Evolutionary conservation across 2,329 filamentous ascomycete genomes (phyloP), one percentile per base, ranked within the genome.

Genomic region (Elsinoe australis): DNA sequence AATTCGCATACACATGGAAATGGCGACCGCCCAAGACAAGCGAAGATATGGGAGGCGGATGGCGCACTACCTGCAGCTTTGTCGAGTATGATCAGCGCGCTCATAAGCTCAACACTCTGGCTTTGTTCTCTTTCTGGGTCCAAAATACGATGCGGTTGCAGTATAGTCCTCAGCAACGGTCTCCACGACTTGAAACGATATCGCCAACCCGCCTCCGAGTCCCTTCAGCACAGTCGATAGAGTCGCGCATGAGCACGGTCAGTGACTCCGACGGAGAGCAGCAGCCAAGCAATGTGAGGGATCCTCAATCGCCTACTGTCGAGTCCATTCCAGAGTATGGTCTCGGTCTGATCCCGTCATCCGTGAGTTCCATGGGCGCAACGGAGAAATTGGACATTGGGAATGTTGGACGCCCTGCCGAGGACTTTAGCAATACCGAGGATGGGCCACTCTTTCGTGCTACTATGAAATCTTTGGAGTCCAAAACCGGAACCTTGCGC

Each of bases 31-130:
- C 92, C 29, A 94, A 87, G 71, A 61, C 71, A 10, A 69, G 71
- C 12, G 89, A 95, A 61, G 89, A 95, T 62, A 80, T 79, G 59
- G 86, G 85, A 22, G 87, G 88, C 50, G 92, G 92, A 35, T 98
- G 92, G 90, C 85, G 87, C 61, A 96, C 94, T 62, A 85, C 83
- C 58, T 96, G 92, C 73, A 95, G 87, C 64, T 95, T 98, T 67
- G 84, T 96, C 57, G 92, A 98, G 67, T 98, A 98, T 62, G 89
- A 98, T 66, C 85, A 92, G 61, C 80, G 90, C 56, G 87, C 88
- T 26, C 92, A 98, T 67, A 80, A 84, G 54, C 70, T 98, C 52
- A 81, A 94, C 57, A 90, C 88, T 3, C 75, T 98, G 47, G 89
- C 87, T 10, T 89, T 82, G 62, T 96, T 98, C 68, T 88, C 87